Evolutionary conservation across 176 grass and related monocot species (phyloP), one percentile per base, ranked within the genome.

Genomic region (Ensete ventricosum): DNA sequence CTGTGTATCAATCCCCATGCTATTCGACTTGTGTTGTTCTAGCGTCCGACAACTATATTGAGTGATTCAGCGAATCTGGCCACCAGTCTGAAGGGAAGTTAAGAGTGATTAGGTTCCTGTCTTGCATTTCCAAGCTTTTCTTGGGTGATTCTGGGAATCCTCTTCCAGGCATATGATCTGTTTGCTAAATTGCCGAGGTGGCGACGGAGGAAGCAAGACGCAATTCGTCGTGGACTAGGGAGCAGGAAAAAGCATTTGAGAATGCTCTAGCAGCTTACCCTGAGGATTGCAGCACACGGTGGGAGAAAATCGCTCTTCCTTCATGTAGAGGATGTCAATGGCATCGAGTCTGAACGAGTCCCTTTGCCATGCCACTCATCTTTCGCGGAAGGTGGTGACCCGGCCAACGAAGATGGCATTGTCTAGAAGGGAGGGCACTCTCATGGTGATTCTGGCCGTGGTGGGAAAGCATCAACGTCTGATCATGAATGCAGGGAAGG

Each of bases 321-420:
- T 52, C 80, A 92, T 1, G 82, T 90, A 5, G 92, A 96, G 78
- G 92, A 96, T 72, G 53, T 96, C 9, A 75, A 88, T 12, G 76
- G 76, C 64, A 96, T 96, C 76, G 92, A 90, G 62, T 57, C 89
- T 49, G 92, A 89, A 16, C 82, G 82, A 7, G 65, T 68, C 14
- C 65, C 65, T 68, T 24, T 68, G 25, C 65, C 65, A 13, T 68
- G 20, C 25, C 26, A 48, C 12, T 3, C 22, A 13, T 68, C 64
- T 34, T 34, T 2, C 29, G 3, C 29, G 3, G 34, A 43, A 43
- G 34, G 34, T 43, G 34, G 34, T 43, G 34, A 6, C 34, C 34
- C 34, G 2, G 20, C 1, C 25, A 10, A 16, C 12, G 24, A 68
- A 27, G 65, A 9, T 14, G 24, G 23, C 25, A 68, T 4, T 68